Percentiles rank a stretch among this genome's conserved stretches.
Evolutionary conservation across 2,329 filamentous ascomycete species (phyloP).

Genomic region (Diplodia corticola): DNA sequence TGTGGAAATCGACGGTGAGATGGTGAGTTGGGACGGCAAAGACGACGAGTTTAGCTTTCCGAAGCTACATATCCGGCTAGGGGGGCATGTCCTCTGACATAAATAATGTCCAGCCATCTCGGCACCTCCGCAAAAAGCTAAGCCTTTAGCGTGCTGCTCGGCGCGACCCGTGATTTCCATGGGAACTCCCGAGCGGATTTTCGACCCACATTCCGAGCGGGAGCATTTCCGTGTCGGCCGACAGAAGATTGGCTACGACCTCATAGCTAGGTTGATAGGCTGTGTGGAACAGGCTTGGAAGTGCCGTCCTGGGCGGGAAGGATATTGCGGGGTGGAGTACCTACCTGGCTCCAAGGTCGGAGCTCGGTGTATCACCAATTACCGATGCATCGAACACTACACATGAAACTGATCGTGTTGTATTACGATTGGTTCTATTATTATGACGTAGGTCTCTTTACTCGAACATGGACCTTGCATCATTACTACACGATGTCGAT

Average conservation of each 20-base stretch:
- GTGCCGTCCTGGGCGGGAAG: neutral
- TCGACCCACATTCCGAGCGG: neutral
- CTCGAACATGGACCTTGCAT: no score
- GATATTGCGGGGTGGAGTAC: no score
- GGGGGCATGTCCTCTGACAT: no score
- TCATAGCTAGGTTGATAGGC: neutral
- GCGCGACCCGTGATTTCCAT: neutral
- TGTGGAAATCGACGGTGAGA: neutral
- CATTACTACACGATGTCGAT: no score
- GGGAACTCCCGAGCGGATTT: neutral
- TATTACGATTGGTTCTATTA: no score
- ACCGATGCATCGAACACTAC: neutral
- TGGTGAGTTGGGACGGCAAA: no score
- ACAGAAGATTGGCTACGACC: neutral
- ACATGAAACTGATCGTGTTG: no score
- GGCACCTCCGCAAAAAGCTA: slow-evolving; percentile 8
- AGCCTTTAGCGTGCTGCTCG: neutral
- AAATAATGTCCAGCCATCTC: no score
- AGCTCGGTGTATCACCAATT: neutral
- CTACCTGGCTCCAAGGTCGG: no score
- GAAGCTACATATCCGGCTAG: neutral
- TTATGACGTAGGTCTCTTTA: no score
- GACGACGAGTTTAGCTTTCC: no score
- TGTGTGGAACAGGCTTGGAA: neutral
- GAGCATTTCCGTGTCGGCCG: neutral